phyloP scores from a whole-genome alignment of 2,329 filamentous ascomycete genomes.

The Phaeophleospora eucalypticola region DNA sequence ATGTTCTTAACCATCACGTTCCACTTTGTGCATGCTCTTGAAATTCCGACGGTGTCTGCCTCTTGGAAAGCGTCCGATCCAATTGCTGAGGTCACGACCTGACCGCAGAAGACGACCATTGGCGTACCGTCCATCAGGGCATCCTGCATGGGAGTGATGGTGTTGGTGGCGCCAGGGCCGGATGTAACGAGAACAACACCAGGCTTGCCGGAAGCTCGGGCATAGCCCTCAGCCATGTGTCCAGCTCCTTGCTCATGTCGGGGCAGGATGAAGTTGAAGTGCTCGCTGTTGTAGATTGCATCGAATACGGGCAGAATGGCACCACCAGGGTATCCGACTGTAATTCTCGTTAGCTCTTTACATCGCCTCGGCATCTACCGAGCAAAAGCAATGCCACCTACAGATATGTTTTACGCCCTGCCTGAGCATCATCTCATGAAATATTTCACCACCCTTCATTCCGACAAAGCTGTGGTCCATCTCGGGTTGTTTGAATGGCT shows the following conservation, averaged over 20 bases:
- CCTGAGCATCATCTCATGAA: constrained; percentile 98
- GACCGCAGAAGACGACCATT: constrained; percentile 91
- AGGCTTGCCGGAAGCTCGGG: constrained; percentile 85
- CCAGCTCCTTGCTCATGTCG: constrained; percentile 96
- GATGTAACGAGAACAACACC: constrained; percentile 97
- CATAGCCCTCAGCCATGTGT: constrained; percentile 98
- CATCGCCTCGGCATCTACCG: background rate
- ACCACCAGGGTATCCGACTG: constrained; percentile 76
- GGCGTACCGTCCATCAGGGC: constrained; percentile 93
- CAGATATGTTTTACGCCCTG: constrained; percentile 90
- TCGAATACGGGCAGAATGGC: constrained; percentile 98
- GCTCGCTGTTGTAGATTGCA: constrained; percentile 95
- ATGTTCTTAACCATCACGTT: constrained; percentile 98
- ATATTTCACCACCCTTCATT: constrained; percentile 92
- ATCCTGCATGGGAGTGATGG: constrained; percentile 94
- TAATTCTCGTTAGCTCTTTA: constrained; percentile 1
- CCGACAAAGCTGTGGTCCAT: constrained; percentile 72
- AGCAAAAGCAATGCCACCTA: constrained; percentile 48
- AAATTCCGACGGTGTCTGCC: constrained; percentile 90
- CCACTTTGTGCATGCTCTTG: constrained; percentile 95
- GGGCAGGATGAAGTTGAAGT: constrained; percentile 94
- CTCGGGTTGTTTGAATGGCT: constrained; percentile 45
- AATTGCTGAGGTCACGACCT: constrained; percentile 85
- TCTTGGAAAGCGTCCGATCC: constrained; percentile 97
- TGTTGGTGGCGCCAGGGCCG: constrained; percentile 92